A percentile compares a stretch with the other conserved stretches of the same genome.
These are phyloP conservation scores for Pseudohyphozyma bogoriensis DNA, from an alignment of 768 basidiomycete genomes.

Conservation along the genomic window DNA sequence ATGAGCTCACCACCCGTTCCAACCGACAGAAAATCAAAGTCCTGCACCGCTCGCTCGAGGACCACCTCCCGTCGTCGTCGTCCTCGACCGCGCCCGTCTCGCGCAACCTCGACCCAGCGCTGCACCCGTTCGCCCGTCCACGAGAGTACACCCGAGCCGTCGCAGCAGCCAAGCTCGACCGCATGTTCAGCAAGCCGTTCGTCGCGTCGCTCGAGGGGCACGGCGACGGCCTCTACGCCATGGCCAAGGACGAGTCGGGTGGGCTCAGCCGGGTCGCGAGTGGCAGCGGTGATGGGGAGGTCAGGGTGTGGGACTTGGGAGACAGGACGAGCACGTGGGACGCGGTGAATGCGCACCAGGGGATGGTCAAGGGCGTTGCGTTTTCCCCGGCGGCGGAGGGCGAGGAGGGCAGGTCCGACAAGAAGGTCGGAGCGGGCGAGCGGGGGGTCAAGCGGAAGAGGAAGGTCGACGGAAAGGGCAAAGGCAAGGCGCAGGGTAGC, in stretches of 20 bases:
- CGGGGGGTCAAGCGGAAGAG: slow-evolving; percentile 23
- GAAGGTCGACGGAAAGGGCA: slow-evolving; percentile 24
- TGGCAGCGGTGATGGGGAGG: slow-evolving; percentile 90
- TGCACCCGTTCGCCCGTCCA: slow-evolving; percentile 87
- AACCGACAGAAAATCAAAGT: slow-evolving; percentile 32
- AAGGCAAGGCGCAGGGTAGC: slow-evolving; percentile 31
- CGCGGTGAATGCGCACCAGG: slow-evolving; percentile 64
- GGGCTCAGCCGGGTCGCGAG: slow-evolving; percentile 72
- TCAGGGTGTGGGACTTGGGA: slow-evolving; percentile 77
- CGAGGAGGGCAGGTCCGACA: slow-evolving; percentile 39
- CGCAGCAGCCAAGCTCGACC: slow-evolving; percentile 91
- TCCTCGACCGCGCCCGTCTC: slow-evolving; percentile 81
- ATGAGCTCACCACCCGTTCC: neutral
- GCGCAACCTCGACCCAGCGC: slow-evolving; percentile 84
- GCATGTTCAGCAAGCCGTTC: slow-evolving; percentile 97
- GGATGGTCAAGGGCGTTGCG: slow-evolving; percentile 71
- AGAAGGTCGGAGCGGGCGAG: slow-evolving; percentile 18
- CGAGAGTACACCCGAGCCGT: slow-evolving; percentile 87
- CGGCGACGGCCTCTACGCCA: slow-evolving; percentile 80
- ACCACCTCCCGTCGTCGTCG: slow-evolving; percentile 53
- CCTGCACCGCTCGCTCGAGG: slow-evolving; percentile 30
- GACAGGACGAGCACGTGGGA: slow-evolving; percentile 46
- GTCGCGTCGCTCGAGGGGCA: slow-evolving; percentile 83
- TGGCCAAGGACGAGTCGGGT: slow-evolving; percentile 59
- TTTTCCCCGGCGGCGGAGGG: slow-evolving; percentile 46